Evolutionary conservation across 129 eudicot genomes (phyloP), one percentile per base, ranked within the genome.

Genomic region (Heracleum sosnowskyi): DNA sequence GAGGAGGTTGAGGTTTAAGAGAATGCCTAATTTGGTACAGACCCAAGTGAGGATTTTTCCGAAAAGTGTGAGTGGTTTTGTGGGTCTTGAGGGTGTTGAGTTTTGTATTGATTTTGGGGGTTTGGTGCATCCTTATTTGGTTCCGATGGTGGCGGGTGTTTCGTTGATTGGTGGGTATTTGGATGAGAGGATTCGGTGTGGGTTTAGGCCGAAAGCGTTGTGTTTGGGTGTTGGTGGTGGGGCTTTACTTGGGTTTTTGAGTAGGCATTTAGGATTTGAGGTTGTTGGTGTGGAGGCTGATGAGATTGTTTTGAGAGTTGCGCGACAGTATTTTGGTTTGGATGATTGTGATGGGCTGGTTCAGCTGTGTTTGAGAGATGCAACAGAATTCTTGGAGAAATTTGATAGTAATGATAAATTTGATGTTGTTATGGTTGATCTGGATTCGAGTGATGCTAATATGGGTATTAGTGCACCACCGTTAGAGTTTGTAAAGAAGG

Each of bases 211-310:
- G 2, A 81, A 77, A 75, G 95, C 89, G 9, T 79, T 96, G 85
- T 96, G 99, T 80, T 79, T 90, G 80, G 99, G 99, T 24, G 93
- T 96, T 77, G 99, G 99, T 9, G 99, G 97, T 77, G 99, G 99
- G 74, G 90, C 97, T 35, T 81, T 96, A 87, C 62, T 96, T 39
- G 83, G 83, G 26, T 92, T 92, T 76, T 81, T 96, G 84, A 81
- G 49, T 39, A 4, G 31, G 39, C 83, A 78, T 16, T 81, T 92
- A 47, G 86, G 86, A 60, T 90, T 96, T 77, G 88, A 96, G 83
- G 97, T 90, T 77, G 84, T 87, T 34, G 98, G 97, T 41, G 89
- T 91, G 53, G 98, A 91, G 86, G 85, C 82, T 4, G 98, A 94
- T 82, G 88, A 85, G 80, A 84, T 85, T 47, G 97, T 96, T 82